phyloP scores from a whole-genome alignment of 2,329 filamentous ascomycete genomes.

The Aspergillus sp. region DNA sequence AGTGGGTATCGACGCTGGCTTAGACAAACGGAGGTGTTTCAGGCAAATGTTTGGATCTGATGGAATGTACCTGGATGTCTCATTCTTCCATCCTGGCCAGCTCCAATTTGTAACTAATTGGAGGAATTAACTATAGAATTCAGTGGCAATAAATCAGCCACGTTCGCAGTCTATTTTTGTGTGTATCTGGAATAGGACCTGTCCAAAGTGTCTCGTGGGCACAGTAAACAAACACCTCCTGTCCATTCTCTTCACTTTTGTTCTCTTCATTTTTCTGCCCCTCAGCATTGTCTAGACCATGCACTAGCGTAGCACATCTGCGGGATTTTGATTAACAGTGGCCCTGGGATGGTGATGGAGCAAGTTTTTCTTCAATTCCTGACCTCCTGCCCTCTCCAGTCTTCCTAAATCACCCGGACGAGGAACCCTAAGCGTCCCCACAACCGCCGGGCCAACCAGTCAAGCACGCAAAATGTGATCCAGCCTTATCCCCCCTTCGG shows the following conservation, averaged over 20 bases:
- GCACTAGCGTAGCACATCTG: slow-evolving; percentile 3
- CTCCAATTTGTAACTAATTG: no score
- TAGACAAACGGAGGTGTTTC: background rate
- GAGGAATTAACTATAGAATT: background rate
- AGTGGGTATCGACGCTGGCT: background rate
- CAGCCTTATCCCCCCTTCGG: background rate
- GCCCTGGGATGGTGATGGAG: background rate
- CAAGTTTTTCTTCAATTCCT: slow-evolving; percentile 1
- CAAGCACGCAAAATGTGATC: slow-evolving; percentile 6
- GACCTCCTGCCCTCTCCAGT: background rate
- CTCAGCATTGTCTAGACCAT: slow-evolving; percentile 1
- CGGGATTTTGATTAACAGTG: slow-evolving; percentile 11
- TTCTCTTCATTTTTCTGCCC: background rate
- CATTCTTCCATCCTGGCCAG: background rate
- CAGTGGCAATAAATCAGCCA: background rate
- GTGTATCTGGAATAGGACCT: background rate
- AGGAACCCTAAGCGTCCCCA: slow-evolving; percentile 8
- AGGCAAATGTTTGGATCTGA: background rate
- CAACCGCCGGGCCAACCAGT: slow-evolving; percentile 4
- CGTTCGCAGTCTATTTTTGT: no score
- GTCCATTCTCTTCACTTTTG: background rate
- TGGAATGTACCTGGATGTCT: background rate
- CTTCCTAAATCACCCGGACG: slow-evolving; percentile 18
- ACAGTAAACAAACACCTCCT: background rate
- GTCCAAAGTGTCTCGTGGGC: background rate